Evolutionary conservation across 2,329 filamentous ascomycete species (phyloP).

Genomic region (Aspergillus hortae): DNA sequence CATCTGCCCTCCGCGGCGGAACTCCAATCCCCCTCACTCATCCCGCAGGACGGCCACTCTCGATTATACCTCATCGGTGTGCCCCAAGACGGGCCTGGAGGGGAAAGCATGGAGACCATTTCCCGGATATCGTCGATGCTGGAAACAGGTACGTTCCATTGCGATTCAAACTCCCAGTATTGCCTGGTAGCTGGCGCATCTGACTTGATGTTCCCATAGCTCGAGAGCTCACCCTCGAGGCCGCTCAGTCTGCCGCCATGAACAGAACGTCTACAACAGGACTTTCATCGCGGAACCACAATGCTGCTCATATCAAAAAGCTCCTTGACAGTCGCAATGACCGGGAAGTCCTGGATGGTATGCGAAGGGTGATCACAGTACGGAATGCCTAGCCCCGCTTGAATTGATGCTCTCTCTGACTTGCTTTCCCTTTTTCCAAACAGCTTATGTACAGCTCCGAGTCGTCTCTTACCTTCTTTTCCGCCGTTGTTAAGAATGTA

Average conservation of each 20-base stretch:
- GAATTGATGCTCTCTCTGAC: constrained; percentile 12
- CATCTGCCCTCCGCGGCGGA: constrained; percentile 7
- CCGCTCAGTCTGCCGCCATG: constrained; percentile 77
- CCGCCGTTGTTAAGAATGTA: constrained; percentile 96
- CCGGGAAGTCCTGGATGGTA: constrained; percentile 84
- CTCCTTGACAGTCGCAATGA: constrained; percentile 91
- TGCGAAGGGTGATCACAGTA: constrained; percentile 86
- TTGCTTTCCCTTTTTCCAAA: constrained; percentile 1
- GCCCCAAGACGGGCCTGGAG: constrained; percentile 12
- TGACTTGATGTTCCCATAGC: constrained; percentile 52
- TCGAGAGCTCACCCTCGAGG: constrained; percentile 95
- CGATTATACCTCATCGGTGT: constrained; percentile 2
- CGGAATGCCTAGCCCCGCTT: constrained; percentile 8
- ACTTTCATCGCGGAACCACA: constrained; percentile 62
- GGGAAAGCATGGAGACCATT: constrained; percentile 80
- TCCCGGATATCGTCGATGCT: constrained; percentile 89
- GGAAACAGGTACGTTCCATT: constrained; percentile 80
- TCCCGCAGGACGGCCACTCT: constrained; percentile 2
- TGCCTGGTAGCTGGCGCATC: constrained; percentile 6
- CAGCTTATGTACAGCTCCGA: constrained; percentile 95
- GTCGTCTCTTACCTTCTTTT: constrained; percentile 88
- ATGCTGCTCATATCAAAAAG: constrained; percentile 86
- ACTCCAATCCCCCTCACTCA: constrained; percentile 8
- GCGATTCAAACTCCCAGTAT: not conserved
- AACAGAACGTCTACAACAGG: constrained; percentile 51